These are phyloP conservation scores for Carex arenaria DNA, from an alignment of 202 grass and related monocot species.

Conservation along the genomic window DNA sequence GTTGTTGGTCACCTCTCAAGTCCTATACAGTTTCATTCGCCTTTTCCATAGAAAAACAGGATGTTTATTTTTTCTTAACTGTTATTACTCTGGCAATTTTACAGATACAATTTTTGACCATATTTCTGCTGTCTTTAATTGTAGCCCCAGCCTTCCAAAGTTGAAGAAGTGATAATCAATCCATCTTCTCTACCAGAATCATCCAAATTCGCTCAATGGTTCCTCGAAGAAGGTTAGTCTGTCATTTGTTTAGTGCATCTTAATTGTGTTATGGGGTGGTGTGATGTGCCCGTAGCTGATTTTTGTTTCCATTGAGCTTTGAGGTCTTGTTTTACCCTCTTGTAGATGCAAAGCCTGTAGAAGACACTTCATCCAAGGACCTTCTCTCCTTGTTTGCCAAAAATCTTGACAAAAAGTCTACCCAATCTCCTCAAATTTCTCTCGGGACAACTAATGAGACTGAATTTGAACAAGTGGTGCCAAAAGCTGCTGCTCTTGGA, in stretches of 20 bases:
- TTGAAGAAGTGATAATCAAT: conserved; percentile 32
- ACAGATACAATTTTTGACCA: background rate
- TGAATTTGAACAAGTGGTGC: background rate
- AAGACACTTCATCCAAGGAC: conserved; percentile 56
- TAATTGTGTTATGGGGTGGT: background rate
- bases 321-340: conserved; percentile 22
- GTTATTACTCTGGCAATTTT: background rate
- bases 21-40: background rate
- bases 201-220: conserved; percentile 94
- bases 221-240: conserved; percentile 67
- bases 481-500: background rate
- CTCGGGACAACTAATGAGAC: conserved; percentile 30
- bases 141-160: conserved; percentile 46
- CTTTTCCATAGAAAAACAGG: background rate
- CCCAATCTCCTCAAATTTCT: conserved; percentile 30
- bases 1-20: background rate
- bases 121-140: conserved; percentile 21
- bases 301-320: conserved; percentile 13
- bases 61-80: background rate
- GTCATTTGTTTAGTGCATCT: conserved; percentile 22
- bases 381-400: conserved; percentile 76
- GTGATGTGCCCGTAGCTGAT: conserved; percentile 15
- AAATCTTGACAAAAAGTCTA: conserved; percentile 45
- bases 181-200: conserved; percentile 49
- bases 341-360: conserved; percentile 50